Evolutionary conservation across 768 basidiomycete genomes (phyloP), one percentile per base, ranked within the genome.

Genomic region (Tricholoma bakamatsutake): DNA sequence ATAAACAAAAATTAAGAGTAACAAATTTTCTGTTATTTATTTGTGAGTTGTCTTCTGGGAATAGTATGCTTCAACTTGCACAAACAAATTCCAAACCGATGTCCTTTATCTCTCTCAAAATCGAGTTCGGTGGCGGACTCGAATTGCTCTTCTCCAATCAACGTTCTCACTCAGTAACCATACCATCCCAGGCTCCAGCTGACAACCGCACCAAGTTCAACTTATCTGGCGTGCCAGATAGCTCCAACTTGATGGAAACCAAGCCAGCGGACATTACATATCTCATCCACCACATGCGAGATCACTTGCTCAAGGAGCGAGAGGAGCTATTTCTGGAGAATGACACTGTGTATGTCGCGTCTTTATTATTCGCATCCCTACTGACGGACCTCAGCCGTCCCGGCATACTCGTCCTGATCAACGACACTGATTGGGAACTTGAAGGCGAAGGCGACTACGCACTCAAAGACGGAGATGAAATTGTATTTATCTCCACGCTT

Each of bases 351-450:
- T 97, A 69, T 65, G 87, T 77, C 6, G 11, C 33, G 18, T 5
- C 37, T 21, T 17, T 46, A 24, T 52, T 30, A 34, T 47, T 11
- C 15, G 10, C 21, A 63, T 18, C 47, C 52, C 13, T 39, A 33
- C 11, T 3, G 13, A 18, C 28, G 49, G n/a, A 10, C 37, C 31
- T 27, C 64, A 96, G 97, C 37, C 93, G 97, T 8, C 97, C 97
- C 0, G 97, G 97, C 0, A 97, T 99, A 35, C 76, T 99, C 3
- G 96, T 98, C 3, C 77, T 99, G n/a, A 83, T 99, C 53, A 98
- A 98, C 65, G 91, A 96, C 63, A 91, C 91, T 1, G 96, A 98
- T 64, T 98, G 96, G 96, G 95, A 98, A 69, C 76, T 98, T 5
- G 96, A 98, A 68, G 93, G 93, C 33, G 96, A 98, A 68, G 86